Conservation (phyloP, 2,329 filamentous ascomycete genomes). For the Aspergillus terreus region DNA sequence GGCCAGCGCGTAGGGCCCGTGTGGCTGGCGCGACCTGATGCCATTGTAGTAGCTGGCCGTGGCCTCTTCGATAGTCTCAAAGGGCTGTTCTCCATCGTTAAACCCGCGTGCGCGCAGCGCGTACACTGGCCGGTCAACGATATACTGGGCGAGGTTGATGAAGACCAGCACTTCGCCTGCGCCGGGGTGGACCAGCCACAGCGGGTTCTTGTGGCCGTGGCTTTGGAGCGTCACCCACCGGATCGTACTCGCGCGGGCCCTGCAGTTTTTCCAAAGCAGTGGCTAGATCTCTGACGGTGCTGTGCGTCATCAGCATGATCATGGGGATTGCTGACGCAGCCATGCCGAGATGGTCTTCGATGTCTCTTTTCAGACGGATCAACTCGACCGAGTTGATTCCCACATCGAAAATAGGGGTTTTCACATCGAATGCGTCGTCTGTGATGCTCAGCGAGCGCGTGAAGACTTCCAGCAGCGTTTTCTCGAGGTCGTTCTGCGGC, state of each 20-base stretch:
- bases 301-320: constrained; percentile 26
- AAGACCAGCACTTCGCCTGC: constrained; percentile 39
- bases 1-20: constrained; percentile 50
- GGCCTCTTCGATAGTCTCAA: constrained; percentile 38
- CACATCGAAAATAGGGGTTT: constrained; percentile 21
- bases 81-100: constrained; percentile 31
- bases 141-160: constrained; percentile 24
- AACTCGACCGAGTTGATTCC: constrained; percentile 37
- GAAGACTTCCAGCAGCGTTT: constrained; percentile 5
- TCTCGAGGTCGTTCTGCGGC: constrained; percentile 9
- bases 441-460: constrained; percentile 4
- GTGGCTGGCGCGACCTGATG: constrained; percentile 43
- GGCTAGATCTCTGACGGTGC: constrained; percentile 24
- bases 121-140: constrained; percentile 15
- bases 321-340: constrained; percentile 33
- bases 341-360: constrained; percentile 28
- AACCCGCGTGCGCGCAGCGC: constrained; percentile 15
- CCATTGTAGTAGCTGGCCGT: constrained; percentile 39
- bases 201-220: constrained; percentile 22
- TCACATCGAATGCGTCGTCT: constrained; percentile 6
- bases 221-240: constrained; percentile 28
- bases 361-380: constrained; percentile 34
- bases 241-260: constrained; percentile 20
- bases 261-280: constrained; percentile 17
- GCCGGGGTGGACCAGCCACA: constrained; percentile 38